phyloP scores from a whole-genome alignment of 2,329 filamentous ascomycete species.

The Dactylellina haptotyla region DNA sequence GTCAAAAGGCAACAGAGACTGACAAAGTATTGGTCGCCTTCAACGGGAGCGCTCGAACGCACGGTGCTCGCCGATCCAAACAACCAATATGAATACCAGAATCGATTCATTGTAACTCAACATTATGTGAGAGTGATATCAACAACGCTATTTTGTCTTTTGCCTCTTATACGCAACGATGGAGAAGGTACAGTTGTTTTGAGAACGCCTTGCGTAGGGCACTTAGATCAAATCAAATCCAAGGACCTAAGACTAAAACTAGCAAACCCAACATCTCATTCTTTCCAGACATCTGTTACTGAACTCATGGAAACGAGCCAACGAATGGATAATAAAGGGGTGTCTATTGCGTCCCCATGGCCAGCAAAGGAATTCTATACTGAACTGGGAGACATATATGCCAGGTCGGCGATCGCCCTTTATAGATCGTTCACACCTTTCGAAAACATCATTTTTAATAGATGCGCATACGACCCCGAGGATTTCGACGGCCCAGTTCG shows the following conservation, averaged over 20 bases:
- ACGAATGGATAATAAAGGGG: neutral
- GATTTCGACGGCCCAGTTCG: slow-evolving; percentile 11
- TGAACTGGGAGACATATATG: slow-evolving; percentile 10
- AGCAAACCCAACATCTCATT: slow-evolving; percentile 17
- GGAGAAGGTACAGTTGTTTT: slow-evolving; percentile 38
- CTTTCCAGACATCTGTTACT: neutral
- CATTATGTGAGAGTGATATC: slow-evolving; percentile 12
- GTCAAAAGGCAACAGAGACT: neutral
- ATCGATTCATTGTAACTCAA: neutral
- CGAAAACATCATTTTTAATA: slow-evolving; percentile 29
- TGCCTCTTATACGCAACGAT: slow-evolving; percentile 31
- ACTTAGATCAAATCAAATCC: slow-evolving; percentile 1
- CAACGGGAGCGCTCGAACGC: slow-evolving; percentile 2
- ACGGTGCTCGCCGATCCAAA: neutral
- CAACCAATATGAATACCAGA: slow-evolving; percentile 13
- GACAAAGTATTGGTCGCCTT: slow-evolving; percentile 38
- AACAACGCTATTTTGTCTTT: neutral
- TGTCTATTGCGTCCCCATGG: slow-evolving; percentile 14
- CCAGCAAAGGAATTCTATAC: neutral
- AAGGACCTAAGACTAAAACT: slow-evolving; percentile 3
- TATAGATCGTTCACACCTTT: slow-evolving; percentile 18
- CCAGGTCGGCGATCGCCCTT: slow-evolving; percentile 28
- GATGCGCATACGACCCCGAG: slow-evolving; percentile 1
- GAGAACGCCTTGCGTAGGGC: slow-evolving; percentile 1
- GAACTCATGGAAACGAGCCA: neutral